Conservation (phyloP, 495 filamentous ascomycete genomes). For the Penicillium flavigenum region DNA sequence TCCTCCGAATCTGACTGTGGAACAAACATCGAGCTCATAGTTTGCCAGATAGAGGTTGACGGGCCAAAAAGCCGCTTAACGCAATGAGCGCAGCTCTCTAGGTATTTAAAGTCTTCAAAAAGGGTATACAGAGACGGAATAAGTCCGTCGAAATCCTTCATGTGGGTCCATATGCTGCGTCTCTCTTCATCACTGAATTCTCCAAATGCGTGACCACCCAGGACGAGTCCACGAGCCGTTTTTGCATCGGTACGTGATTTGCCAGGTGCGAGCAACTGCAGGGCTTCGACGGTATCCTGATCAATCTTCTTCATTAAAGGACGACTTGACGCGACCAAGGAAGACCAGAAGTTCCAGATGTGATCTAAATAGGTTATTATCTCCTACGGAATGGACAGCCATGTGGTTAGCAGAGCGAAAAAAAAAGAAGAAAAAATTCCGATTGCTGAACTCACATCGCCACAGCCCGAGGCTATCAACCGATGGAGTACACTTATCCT, state of each 20-base stretch:
- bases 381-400: conserved; percentile 20
- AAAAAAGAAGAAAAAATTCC: too few species aligned
- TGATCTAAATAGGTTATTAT: conserved; percentile 17
- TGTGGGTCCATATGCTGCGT: conserved; percentile 19
- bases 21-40: conserved; percentile 17
- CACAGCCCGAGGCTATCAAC: conserved; percentile 18
- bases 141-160: conserved; percentile 24
- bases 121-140: conserved; percentile 37
- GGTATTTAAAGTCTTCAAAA: conserved; percentile 37
- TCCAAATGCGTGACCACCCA: conserved; percentile 26
- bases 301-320: conserved; percentile 12
- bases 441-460: conserved; percentile 13
- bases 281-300: conserved; percentile 9
- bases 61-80: conserved; percentile 29
- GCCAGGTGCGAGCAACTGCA: conserved; percentile 12
- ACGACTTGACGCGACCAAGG: conserved; percentile 5
- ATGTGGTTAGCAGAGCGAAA: too few species aligned
- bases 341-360: conserved; percentile 17
- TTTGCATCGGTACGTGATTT: conserved; percentile 8
- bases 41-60: conserved; percentile 11
- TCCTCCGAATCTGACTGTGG: too few species aligned
- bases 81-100: conserved; percentile 26
- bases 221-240: conserved; percentile 9
- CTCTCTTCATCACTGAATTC: conserved; percentile 29
- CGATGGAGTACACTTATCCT: conserved; percentile 20